These are phyloP conservation scores for Capsicum chinense DNA, from an alignment of 257 asterid species.

Conservation along the genomic window DNA sequence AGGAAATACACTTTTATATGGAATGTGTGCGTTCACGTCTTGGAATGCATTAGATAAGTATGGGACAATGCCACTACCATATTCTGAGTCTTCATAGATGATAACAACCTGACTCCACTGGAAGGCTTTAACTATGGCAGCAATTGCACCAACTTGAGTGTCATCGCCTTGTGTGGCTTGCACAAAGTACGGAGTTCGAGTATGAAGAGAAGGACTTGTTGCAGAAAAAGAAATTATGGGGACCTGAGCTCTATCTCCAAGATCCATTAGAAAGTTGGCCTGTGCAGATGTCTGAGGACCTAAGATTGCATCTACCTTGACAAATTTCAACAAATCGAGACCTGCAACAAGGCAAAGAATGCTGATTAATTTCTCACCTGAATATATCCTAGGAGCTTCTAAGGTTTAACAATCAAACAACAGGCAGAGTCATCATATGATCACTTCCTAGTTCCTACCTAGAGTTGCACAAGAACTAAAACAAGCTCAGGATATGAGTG, in stretches of 20 bases:
- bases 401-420: slow-evolving; percentile 1
- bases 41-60: slow-evolving; percentile 49
- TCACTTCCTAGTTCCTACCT: slow-evolving; percentile 14
- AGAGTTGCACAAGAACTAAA: neutral
- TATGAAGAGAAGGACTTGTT: slow-evolving; percentile 36
- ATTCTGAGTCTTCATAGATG: slow-evolving; percentile 50
- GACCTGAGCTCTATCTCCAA: slow-evolving; percentile 33
- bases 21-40: slow-evolving; percentile 42
- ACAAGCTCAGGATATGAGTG: neutral
- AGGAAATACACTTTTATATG: slow-evolving; percentile 49
- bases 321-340: slow-evolving; percentile 42
- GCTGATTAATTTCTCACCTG: neutral
- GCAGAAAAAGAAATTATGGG: slow-evolving; percentile 41
- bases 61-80: slow-evolving; percentile 53
- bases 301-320: slow-evolving; percentile 46
- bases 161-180: slow-evolving; percentile 36
- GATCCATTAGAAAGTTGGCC: slow-evolving; percentile 35
- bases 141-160: slow-evolving; percentile 53
- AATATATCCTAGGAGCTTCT: neutral
- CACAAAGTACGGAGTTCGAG: slow-evolving; percentile 32
- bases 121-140: slow-evolving; percentile 46
- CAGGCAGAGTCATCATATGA: neutral
- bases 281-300: slow-evolving; percentile 46
- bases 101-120: slow-evolving; percentile 50
- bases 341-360: slow-evolving; percentile 41